Conservation (phyloP, 371 early-diverging fungal genomes). For the Mortierella sp. region DNA sequence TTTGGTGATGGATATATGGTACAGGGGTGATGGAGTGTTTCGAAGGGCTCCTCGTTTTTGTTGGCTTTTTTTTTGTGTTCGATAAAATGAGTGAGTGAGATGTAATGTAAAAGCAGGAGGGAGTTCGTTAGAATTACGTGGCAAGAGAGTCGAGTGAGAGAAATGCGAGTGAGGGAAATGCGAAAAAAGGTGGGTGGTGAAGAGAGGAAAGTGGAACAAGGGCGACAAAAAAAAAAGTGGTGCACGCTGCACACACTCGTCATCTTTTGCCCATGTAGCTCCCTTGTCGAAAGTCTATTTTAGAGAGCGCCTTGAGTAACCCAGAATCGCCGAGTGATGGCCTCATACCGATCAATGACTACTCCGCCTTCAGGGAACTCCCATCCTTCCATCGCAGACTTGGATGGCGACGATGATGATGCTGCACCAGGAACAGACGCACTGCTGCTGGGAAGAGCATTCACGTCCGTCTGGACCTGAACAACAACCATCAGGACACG, state of each 20-base stretch:
- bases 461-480: constrained; percentile 24
- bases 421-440: neutral
- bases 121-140: neutral
- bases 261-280: neutral
- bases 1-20: neutral
- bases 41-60: neutral
- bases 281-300: neutral
- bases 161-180: neutral
- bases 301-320: constrained; percentile 50
- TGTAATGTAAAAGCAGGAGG: neutral
- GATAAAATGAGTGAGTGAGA: neutral
- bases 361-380: constrained; percentile 43
- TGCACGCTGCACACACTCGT: neutral
- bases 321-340: constrained; percentile 52
- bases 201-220: no score
- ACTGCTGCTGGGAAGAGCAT: neutral
- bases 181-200: neutral
- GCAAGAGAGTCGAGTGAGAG: neutral
- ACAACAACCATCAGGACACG: constrained; percentile 55
- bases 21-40: neutral
- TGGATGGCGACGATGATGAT: neutral
- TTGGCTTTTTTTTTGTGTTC: neutral
- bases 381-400: constrained; percentile 41
- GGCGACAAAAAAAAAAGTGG: neutral
- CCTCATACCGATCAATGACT: constrained; percentile 56